Evolutionary conservation across 495 filamentous ascomycete species (phyloP), one percentile per base, ranked within the genome.

Genomic region (Lasiosphaeriaceae sp.): DNA sequence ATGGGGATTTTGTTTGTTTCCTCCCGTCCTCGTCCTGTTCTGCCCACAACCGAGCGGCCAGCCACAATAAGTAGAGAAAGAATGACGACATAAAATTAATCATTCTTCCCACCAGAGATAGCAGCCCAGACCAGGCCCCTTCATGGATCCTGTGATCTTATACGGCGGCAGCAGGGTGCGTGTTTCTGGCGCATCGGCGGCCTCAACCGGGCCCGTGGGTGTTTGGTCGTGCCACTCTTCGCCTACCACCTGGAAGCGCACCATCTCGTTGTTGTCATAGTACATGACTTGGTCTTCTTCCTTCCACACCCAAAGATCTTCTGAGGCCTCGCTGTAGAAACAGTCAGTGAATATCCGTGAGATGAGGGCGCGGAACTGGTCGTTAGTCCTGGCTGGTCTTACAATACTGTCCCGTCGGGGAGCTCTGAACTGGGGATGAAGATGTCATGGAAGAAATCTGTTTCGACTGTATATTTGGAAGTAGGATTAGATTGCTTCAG

Each of bases 391-490:
- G 31, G 34, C 47, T 24, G 20, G 34, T 73, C 88, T 71, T 72
- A 92, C 88, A 91, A 96, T 64, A 78, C 76, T 14, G 83, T 80
- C n/a, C 80, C 81, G 19, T 88, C 82, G 34, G 90, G 84, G 0
- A 97, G 79, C 53, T 87, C 78, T 12, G 80, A 71, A 2, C 79
- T 78, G 0, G 92, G 90, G 2, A 97, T 83, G 51, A 86, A 83
- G 39, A 97, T 91, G 55, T 97, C 92, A 60, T 90, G 86, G 65
- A 96, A 97, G 67, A 98, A 98, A 50, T 92, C 88, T 0, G 90
- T 84, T 16, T 82, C 82, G 45, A 97, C 90, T 90, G 52, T 37
- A 11, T 31, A 9, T 31, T 3, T 31, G 12, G 44, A 16, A 16
- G n/a, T n/a, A n/a, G n/a, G n/a, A n/a, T n/a, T 1, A 14, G 2